Evolutionary conservation across 1,284 basidiomycete genomes (phyloP).

Genomic region (Ceratobasidium sp.): DNA sequence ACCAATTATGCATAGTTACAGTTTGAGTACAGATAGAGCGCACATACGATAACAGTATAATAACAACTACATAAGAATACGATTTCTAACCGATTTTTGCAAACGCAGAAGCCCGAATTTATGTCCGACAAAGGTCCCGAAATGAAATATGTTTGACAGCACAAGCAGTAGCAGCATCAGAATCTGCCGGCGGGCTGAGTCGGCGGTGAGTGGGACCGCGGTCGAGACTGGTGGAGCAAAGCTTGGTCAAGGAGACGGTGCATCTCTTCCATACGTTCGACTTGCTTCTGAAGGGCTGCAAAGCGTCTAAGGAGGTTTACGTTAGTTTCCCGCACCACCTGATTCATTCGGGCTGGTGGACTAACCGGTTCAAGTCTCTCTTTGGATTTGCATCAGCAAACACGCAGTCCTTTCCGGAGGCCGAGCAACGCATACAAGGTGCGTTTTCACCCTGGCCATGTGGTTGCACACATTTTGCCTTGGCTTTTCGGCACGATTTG

Average conservation of each 20-base stretch:
- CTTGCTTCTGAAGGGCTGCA: neutral
- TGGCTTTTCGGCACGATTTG: neutral
- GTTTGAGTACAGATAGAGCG: no score
- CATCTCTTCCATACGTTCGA: constrained; percentile 10
- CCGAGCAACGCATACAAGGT: neutral
- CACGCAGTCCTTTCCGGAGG: neutral
- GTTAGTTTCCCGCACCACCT: neutral
- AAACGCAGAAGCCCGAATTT: no score
- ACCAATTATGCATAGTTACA: no score
- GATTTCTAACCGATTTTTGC: no score
- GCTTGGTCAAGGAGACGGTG: neutral
- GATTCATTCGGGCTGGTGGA: no score
- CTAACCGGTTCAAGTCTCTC: neutral
- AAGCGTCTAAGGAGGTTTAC: neutral
- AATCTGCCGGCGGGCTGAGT: neutral
- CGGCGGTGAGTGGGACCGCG: neutral
- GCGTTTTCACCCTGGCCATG: neutral
- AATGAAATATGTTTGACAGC: no score
- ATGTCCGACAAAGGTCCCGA: no score
- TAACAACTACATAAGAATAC: no score
- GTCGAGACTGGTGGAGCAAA: neutral
- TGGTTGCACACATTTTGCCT: neutral
- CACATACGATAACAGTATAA: no score
- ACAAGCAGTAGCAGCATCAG: neutral
- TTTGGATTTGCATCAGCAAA: neutral